Evolutionary conservation across 441 rosid genomes (phyloP), one percentile per base, ranked within the genome.

Genomic region (Jatropha multifida): DNA sequence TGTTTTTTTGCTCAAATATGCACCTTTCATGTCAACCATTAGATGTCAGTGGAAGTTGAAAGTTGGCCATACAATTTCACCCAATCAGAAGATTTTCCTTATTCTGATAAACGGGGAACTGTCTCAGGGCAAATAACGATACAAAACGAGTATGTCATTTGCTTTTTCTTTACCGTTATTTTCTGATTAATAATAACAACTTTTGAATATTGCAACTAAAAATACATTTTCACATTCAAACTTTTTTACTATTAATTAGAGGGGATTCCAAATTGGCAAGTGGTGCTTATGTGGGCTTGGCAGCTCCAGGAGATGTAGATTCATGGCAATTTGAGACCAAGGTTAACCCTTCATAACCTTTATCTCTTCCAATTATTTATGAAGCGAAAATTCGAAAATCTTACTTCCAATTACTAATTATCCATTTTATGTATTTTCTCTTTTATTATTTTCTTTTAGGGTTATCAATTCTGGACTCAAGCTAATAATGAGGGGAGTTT

Each of bases 381-480:
- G 87, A 32, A 32, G 1, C 32, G 2, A 32, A 32, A 32, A 32
- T 32, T 32, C 32, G 32, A 32, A 32, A 32, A 32, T 32, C 32
- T 32, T 32, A 32, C 1, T 32, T 32, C 32, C 32, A 32, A 32
- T 32, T 32, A 0, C 32, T 1, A 32, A 32, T 32, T 2, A 32
- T 1, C 32, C 2, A 32, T 32, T 32, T 32, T 32, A 32, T 32
- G 2, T 32, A 32, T 32, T 32, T 32, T 32, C 32, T 32, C 32
- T 32, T 32, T 1, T 32, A 0, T 32, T 1, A 32, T 32, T 32
- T 32, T 32, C 32, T 1, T 32, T 32, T 32, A 32, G 32, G 32
- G 32, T 51, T 90, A 92, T 83, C 93, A 89, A 69, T 92, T 92
- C 62, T 92, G 97, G 97, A 84, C 86, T 40, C 73, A 80, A 76